Evolutionary conservation across 306 rosid species (phyloP), one percentile per base, ranked within the genome.

Genomic region (Adenanthera pavonina): DNA sequence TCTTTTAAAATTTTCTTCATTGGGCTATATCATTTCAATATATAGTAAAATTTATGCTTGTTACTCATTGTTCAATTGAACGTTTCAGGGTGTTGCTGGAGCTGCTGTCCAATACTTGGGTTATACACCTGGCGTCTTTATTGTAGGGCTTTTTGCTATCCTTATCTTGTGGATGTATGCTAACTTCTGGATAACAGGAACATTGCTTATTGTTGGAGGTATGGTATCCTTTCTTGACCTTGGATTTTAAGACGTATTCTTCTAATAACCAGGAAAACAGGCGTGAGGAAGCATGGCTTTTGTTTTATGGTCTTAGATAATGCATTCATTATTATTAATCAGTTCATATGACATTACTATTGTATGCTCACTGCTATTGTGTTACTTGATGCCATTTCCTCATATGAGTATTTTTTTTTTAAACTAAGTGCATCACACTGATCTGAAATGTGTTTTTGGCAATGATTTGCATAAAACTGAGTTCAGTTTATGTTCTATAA

Each of bases 161-260:
- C 94, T 96, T 59, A 82, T 96, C 72, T 88, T 96, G 82, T 96
- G 98, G 99, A 94, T 92, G 97, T 96, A 86, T 81, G 99, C 98
- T 79, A 94, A 96, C 91, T 91, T 96, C 86, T 94, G 98, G 99
- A 92, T 96, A 85, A 87, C 97, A 7, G 99, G 99, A 84, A 83
- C 86, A 15, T 85, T 96, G 84, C 94, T 96, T 81, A 81, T 96
- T 47, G 94, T 96, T 72, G 99, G 97, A 92, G 99, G 99, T 96
- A 89, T 49, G 82, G 6, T 36, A 34, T 34, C 25, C 59, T 72
- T 84, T 76, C 70, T 75, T 78, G 38, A 7, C 69, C 70, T 75
- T 70, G 52, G 43, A 68, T 57, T 78, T 67, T 49, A 64, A 60
- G 36, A 46, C 19, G 52, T 49, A 52, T 79, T 77, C n/a, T 59